Base-by-base conservation (phyloP, 2,329 filamentous ascomycete species). In the Diaporthe sp. region DNA sequence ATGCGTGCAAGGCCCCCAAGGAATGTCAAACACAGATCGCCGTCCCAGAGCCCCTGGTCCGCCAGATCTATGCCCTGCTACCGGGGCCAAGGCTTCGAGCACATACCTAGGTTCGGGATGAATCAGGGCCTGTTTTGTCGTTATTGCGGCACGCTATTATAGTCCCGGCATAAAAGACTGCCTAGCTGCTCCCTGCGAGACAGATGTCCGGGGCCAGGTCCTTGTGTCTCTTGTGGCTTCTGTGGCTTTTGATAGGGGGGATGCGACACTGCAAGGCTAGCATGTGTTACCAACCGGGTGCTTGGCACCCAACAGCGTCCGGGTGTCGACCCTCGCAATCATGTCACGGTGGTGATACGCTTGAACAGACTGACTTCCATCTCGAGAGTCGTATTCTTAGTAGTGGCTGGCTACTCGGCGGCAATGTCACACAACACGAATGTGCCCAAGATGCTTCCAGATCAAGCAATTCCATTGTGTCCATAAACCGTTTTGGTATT, bases 401-500 rank as follows among this genome's bases (percentile, higher is more conserved):
- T 68, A 77, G 61, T 75, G 73, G 76, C 76, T 77, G 76, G 76
- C 76, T 77, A 77, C 70, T 75, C 70, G 76, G 76, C 76, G 76
- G 76, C 74, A 76, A 77, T 77, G 76, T 77, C 76, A 77, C 76
- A 77, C 73, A 77, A 73, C 31, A 75, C 73, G 62, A 73, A 75
- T 75, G 76, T 67, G 73, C 75, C 73, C 76, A 67, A 77, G 73
- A 67, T 75, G 62, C 60, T 75, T 75, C 70, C 70, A 79, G 73
- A 77, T 77, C 75, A 78, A 78, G 76, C 76, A 78, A 74, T 77
- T 79, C 74, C 73, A 79, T 77, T 79, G 77, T 77, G 76, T 75
- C 76, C 78, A 77, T 75, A 76, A 73, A 75, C 74, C 75, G 75
- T 82, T 82, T 82, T 83, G 81, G 81, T 82, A 82, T 81, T 79